These are phyloP conservation scores for Sporothrix protearum DNA, from an alignment of 2,329 filamentous ascomycete species.

Conservation along the genomic window DNA sequence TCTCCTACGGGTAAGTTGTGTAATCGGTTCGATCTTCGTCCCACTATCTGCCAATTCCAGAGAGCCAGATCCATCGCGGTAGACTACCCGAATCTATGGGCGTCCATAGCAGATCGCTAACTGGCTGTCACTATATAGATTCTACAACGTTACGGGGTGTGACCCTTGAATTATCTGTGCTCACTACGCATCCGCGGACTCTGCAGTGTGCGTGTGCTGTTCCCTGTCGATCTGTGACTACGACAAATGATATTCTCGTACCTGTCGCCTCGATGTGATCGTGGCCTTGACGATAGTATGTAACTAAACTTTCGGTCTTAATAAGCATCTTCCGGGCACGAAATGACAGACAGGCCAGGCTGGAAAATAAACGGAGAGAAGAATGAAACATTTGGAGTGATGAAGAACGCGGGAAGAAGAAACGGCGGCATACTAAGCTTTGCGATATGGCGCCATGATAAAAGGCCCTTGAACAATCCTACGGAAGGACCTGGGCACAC, in stretches of 20 bases:
- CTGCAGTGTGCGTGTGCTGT: neutral
- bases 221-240: neutral
- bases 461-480: constrained; percentile 8
- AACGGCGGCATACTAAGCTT: neutral
- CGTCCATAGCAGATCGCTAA: neutral
- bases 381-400: neutral
- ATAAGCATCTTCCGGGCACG: neutral
- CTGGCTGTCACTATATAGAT: neutral
- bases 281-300: neutral
- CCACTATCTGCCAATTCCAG: neutral
- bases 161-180: neutral
- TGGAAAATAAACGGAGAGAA: neutral
- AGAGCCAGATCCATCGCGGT: neutral
- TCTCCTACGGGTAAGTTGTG: neutral
- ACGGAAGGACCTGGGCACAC: constrained; percentile 8
- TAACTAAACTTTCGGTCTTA: neutral
- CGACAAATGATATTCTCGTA: neutral
- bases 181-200: neutral
- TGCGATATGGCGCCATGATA: neutral
- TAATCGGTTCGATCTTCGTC: constrained; percentile 2
- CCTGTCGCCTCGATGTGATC: neutral
- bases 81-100: neutral
- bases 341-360: neutral
- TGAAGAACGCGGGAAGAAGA: neutral
- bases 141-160: neutral